Base-by-base conservation (phyloP, 768 basidiomycete genomes). In the Amanita phalloides region DNA sequence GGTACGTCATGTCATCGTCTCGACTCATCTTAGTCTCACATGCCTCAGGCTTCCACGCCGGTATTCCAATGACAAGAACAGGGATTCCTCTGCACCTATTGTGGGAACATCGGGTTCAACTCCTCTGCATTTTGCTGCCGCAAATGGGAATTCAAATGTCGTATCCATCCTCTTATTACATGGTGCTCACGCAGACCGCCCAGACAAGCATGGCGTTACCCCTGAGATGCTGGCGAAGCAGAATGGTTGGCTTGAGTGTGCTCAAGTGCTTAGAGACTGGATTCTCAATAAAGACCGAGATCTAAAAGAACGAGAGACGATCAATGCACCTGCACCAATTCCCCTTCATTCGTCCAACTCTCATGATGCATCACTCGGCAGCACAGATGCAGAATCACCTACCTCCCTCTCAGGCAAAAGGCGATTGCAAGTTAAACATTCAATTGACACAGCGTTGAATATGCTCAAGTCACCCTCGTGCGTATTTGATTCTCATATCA, bases 51-150 rank as follows among this genome's bases (percentile, higher is more conserved):
- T 87, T 32, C 83, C 84, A 36, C 76, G 84, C 53, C 81, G 84
- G 53, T 89, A 86, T 62, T 84, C 84, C 36, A 79, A 74, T 59
- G 84, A 85, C 63, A 77, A 74, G 61, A 79, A 72, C 54, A 74
- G 85, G 49, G 82, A 84, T 60, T 60, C 79, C 14, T 75, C 84
- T 32, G 76, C 75, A 3, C 83, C 84, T 48, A 86, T 86, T 59
- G 79, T 88, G 39, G 87, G 86, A 42, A 79, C 81, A 6, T 84
- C 86, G n/a, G 94, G 93, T 30, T 86, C 87, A 3, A 96, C 95
- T 0, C 91, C 96, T 0, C 81, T 98, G 23, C 96, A 99, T 64
- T 99, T 97, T 63, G 95, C 96, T 11, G 87, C 93, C 32, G 93
- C 95, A 26, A 93, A 96, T 60, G 94, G 94, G 3, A 90, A 99